Evolutionary conservation across 129 eudicot genomes (phyloP).

Genomic region (Chrysanthemum seticuspe): DNA sequence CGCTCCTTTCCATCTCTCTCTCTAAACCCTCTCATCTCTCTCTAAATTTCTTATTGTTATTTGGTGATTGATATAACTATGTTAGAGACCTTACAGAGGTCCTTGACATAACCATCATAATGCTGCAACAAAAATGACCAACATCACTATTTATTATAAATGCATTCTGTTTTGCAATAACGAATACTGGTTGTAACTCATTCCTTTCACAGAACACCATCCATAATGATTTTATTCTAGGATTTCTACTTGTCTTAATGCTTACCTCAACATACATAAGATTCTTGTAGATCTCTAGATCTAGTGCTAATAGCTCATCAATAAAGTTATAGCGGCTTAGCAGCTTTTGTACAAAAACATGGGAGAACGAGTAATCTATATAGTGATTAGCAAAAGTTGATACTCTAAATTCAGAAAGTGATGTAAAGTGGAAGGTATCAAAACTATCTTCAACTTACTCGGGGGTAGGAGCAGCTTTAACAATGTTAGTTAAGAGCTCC

Average conservation of each 20-base stretch:
- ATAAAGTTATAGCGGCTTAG: slow-evolving; percentile 87
- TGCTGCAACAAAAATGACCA: slow-evolving; percentile 51
- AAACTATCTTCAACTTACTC: slow-evolving; percentile 38
- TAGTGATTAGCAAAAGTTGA: background rate
- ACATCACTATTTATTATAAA: slow-evolving; percentile 14
- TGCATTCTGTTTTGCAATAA: background rate
- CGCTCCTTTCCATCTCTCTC: too few relatives aligned
- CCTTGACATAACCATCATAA: slow-evolving; percentile 89
- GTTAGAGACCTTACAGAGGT: slow-evolving; percentile 28
- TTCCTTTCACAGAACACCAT: background rate
- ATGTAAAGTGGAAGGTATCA: background rate
- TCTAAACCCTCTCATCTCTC: too few relatives aligned
- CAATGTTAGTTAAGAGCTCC: slow-evolving; percentile 86
- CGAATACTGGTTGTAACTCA: background rate
- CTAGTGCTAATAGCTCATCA: slow-evolving; percentile 87
- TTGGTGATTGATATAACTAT: too few relatives aligned
- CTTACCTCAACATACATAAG: slow-evolving; percentile 94
- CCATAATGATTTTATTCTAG: background rate
- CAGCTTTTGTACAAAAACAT: too few relatives aligned
- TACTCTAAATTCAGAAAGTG: background rate
- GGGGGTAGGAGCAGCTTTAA: slow-evolving; percentile 85
- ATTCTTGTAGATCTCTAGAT: slow-evolving; percentile 91
- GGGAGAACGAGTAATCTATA: too few relatives aligned
- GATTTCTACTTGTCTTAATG: background rate
- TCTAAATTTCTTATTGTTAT: too few relatives aligned